A percentile compares a stretch with the other conserved stretches of the same genome.
phyloP scores from a whole-genome alignment of 768 basidiomycete species.

The Leccinum broughii region DNA sequence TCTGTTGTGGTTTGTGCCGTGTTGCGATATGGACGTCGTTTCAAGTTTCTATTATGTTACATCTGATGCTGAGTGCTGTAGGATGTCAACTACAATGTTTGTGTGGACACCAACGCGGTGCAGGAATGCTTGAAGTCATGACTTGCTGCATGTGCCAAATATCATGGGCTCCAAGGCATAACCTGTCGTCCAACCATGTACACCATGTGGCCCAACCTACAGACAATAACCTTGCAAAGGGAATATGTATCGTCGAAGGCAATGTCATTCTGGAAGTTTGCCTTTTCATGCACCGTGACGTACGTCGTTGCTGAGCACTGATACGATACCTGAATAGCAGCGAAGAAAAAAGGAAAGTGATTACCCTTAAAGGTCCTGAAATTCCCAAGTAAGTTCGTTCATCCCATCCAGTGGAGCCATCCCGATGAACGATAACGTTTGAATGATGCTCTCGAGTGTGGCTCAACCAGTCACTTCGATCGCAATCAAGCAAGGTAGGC shows the following conservation, averaged over 20 bases:
- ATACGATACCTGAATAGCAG: not conserved
- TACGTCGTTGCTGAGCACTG: not conserved
- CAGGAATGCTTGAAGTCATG: not conserved
- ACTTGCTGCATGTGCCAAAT: not conserved
- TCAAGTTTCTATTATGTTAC: not conserved
- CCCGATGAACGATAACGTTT: too few species aligned
- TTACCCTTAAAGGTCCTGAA: not conserved
- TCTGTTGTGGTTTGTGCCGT: slow-evolving; percentile 3
- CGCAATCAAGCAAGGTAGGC: too few species aligned
- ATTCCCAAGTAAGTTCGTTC: not conserved
- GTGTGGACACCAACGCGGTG: not conserved
- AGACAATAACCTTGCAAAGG: not conserved
- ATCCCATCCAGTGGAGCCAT: too few species aligned
- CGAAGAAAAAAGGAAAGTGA: not conserved
- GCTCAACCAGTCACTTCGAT: too few species aligned
- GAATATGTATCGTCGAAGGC: not conserved
- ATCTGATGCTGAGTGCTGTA: not conserved
- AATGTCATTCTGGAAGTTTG: not conserved
- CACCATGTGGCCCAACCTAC: not conserved
- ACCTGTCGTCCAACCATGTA: not conserved
- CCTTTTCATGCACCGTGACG: not conserved
- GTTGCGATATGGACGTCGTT: slow-evolving; percentile 6
- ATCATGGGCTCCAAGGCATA: not conserved
- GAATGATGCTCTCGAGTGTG: too few species aligned
- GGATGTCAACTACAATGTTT: not conserved